Conservation (phyloP, 2,329 filamentous ascomycete species). For the Exophiala spinifera region DNA sequence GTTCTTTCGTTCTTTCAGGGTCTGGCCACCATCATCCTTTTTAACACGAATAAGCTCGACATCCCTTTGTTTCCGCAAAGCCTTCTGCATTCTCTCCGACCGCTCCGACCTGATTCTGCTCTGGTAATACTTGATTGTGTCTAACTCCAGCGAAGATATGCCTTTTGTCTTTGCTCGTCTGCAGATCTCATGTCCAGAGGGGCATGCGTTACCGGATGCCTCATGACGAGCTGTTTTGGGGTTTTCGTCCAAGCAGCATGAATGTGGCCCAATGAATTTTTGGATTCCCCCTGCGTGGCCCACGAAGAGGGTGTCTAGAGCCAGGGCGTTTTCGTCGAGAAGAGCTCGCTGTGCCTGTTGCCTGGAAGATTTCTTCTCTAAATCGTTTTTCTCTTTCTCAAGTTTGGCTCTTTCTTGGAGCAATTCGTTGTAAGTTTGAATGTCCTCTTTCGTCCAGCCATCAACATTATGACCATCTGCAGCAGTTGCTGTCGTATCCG, state of each 20-base stretch:
- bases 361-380: constrained; percentile 24
- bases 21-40: constrained; percentile 25
- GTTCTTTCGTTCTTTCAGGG: constrained; percentile 14
- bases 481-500: constrained; percentile 12
- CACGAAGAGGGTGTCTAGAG: constrained; percentile 23
- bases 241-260: constrained; percentile 23
- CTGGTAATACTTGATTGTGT: constrained; percentile 29
- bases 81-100: constrained; percentile 26
- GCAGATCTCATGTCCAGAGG: constrained; percentile 27
- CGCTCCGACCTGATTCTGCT: constrained; percentile 24
- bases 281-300: constrained; percentile 23
- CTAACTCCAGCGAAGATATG: constrained; percentile 27
- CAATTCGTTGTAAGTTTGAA: constrained; percentile 27
- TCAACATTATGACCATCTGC: constrained; percentile 27
- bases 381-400: constrained; percentile 27
- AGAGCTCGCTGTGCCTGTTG: constrained; percentile 25
- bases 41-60: constrained; percentile 26
- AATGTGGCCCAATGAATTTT: constrained; percentile 22
- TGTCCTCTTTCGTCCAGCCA: constrained; percentile 27
- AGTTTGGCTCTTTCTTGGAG: constrained; percentile 26
- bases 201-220: not conserved
- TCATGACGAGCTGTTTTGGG: constrained; percentile 2
- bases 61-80: constrained; percentile 29
- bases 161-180: constrained; percentile 24
- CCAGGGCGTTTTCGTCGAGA: constrained; percentile 23